These are phyloP conservation scores for Arachis stenosperma DNA, from an alignment of 306 rosid species.

Conservation along the genomic window DNA sequence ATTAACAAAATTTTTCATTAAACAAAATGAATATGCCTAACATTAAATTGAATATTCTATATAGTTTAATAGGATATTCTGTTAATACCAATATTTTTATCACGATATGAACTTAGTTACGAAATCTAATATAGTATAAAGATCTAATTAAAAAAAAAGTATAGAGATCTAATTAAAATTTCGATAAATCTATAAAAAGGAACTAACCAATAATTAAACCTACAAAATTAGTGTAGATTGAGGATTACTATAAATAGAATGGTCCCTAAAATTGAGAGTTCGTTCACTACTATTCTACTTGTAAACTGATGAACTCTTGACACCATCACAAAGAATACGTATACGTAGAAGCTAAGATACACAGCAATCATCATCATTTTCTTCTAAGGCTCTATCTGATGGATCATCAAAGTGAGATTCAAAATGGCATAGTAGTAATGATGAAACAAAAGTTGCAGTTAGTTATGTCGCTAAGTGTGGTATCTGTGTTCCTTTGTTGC, in stretches of 20 bases:
- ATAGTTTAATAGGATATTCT: too few relatives aligned
- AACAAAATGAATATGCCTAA: too few relatives aligned
- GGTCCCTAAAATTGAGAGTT: conserved; percentile 8
- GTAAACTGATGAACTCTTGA: background rate
- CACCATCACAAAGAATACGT: background rate
- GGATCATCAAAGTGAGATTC: conserved; percentile 41
- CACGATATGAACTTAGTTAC: too few relatives aligned
- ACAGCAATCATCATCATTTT: background rate
- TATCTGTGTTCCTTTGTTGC: conserved; percentile 47
- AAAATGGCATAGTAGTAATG: conserved; percentile 15
- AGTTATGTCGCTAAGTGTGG: conserved; percentile 44
- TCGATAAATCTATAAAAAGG: too few relatives aligned
- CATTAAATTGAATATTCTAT: too few relatives aligned
- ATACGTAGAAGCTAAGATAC: background rate
- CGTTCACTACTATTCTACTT: background rate
- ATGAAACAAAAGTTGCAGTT: conserved; percentile 43
- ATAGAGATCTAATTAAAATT: too few relatives aligned
- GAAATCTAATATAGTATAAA: too few relatives aligned
- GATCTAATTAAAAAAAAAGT: too few relatives aligned
- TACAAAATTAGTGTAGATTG: background rate
- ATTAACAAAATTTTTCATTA: too few relatives aligned
- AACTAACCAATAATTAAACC: too few relatives aligned
- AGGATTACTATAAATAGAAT: conserved; percentile 41
- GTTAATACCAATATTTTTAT: too few relatives aligned
- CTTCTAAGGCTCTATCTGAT: conserved; percentile 26